A percentile compares a stretch with the other conserved stretches of the same genome.
These are phyloP conservation scores for Fusarium sp. DNA, from an alignment of 2,329 filamentous ascomycete genomes.

Conservation along the genomic window DNA sequence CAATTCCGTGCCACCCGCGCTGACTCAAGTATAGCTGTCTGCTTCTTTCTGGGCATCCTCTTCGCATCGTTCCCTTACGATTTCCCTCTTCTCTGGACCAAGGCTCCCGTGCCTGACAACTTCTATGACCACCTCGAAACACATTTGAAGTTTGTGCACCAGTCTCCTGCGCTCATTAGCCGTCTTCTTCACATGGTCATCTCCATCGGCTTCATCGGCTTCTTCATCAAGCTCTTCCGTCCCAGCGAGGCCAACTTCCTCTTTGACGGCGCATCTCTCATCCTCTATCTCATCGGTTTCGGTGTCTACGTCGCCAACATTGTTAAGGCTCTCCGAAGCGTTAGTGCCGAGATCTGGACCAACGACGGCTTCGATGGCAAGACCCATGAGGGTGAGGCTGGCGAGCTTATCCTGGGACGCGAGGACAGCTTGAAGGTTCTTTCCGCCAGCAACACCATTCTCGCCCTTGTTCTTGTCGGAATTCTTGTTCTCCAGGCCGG, in stretches of 20 bases:
- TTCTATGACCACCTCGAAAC: constrained; percentile 90
- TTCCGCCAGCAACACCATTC: constrained; percentile 94
- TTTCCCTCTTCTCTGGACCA: constrained; percentile 87
- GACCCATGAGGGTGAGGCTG: constrained; percentile 58
- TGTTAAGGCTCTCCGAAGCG: constrained; percentile 89
- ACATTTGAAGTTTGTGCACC: constrained; percentile 91
- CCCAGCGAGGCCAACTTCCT: constrained; percentile 95
- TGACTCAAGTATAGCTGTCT: constrained; percentile 71
- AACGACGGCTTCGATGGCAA: constrained; percentile 55
- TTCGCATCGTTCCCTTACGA: constrained; percentile 98
- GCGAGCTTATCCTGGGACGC: constrained; percentile 78
- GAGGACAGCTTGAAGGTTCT: constrained; percentile 94
- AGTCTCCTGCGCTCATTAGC: constrained; percentile 89
- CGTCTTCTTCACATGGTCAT: constrained; percentile 96
- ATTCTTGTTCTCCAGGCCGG: constrained; percentile 94
- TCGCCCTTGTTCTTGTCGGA: constrained; percentile 91
- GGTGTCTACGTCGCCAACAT: constrained; percentile 97
- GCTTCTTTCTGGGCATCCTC: constrained; percentile 98
- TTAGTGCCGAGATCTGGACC: constrained; percentile 76
- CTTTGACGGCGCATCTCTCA: constrained; percentile 86
- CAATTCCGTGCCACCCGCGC: constrained; percentile 8
- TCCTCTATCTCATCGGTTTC: constrained; percentile 86
- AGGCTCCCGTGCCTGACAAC: constrained; percentile 69
- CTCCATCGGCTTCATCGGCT: constrained; percentile 85
- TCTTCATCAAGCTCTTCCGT: constrained; percentile 94